Evolutionary conservation across 805 yeast genomes (phyloP), one percentile per base, ranked within the genome.

Genomic region (Grigorovia jiainica): DNA sequence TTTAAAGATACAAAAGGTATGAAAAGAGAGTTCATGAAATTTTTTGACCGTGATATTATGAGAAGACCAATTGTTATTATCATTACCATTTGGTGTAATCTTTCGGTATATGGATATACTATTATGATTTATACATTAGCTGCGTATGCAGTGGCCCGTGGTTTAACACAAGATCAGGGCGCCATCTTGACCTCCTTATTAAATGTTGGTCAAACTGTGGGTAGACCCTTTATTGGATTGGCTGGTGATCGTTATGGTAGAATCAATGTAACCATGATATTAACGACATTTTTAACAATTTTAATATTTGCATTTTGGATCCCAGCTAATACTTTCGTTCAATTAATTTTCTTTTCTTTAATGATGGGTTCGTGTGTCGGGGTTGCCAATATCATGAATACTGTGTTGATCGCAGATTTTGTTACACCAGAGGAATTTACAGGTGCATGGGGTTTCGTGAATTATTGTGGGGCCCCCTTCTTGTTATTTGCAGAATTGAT

Each of bases 291-390:
- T 4, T 46, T 69, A 21, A 57, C 65, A 2, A 48, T 74, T 0
- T 46, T 72, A n/a, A 48, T 64, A 24, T 66, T 72, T 43, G 67
- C 60, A 4, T 73, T 67, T 47, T 76, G 82, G 81, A 61, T 73
- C 11, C 68, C 74, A 20, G 57, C 72, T 1, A 58, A 49, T 35
- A 65, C 66, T 1, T 73, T 68, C 47, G 57, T 63, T 0, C 61
- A 65, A 19, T 49, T 75, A 24, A 46, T 70, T 4, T 61, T 64
- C n/a, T 72, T 72, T 46, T 54, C 73, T 0, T 51, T 73, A 7
- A 51, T 71, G 43, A 45, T 67, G 5, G 80, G 80, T 2, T 37
- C 65, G 2, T 54, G 65, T 24, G 60, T 72, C 29, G 79, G 78
- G 39, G 68, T 73, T 40, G 70, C 67, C 7, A 61, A 61, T 31